Base-by-base conservation (phyloP, 441 rosid genomes). In the Adansonia rubrostipa region DNA sequence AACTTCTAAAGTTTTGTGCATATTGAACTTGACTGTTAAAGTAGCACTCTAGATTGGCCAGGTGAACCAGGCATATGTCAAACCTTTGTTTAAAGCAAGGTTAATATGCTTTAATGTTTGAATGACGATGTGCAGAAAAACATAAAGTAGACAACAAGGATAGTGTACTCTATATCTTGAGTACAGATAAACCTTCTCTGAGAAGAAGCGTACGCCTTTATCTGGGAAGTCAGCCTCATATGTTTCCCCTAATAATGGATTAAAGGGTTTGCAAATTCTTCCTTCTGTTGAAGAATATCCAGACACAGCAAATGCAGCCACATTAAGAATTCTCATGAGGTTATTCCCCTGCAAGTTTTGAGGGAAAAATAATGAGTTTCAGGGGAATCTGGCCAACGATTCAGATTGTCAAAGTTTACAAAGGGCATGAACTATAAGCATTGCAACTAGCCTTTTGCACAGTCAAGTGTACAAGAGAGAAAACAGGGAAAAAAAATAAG, bases 281-380 rank as follows among this genome's bases (percentile, higher is more conserved):
- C 98, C 98, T 82, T 93, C 94, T 20, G 97, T 92, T 62, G 98
- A 92, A 82, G 97, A 92, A 87, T 93, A 93, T 66, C 97, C 98
- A 42, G 98, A 93, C 66, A 90, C 89, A 85, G 98, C 98, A 85
- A 93, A 93, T 77, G 98, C 98, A 78, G 97, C 98, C 42, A 93
- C 97, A 65, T 93, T 89, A 68, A 93, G 90, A 71, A 91, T 88
- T 82, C 97, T 89, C 97, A 91, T 89, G 58, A 93, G 90, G 82
- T 84, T 82, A 77, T 93, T 86, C 50, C 95, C 95, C 98, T 93
- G 91, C 69, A 79, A 80, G 57, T 62, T 71, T 78, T 22, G 75
- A 71, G 63, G 54, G 15, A 42, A 64, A 9, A 53, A 17, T 20
- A 42, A 53, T 68, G 15, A 68, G 28, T 68, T 14, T 58, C 56